phyloP scores from a whole-genome alignment of 306 rosid genomes.

The Medicago truncatula region DNA sequence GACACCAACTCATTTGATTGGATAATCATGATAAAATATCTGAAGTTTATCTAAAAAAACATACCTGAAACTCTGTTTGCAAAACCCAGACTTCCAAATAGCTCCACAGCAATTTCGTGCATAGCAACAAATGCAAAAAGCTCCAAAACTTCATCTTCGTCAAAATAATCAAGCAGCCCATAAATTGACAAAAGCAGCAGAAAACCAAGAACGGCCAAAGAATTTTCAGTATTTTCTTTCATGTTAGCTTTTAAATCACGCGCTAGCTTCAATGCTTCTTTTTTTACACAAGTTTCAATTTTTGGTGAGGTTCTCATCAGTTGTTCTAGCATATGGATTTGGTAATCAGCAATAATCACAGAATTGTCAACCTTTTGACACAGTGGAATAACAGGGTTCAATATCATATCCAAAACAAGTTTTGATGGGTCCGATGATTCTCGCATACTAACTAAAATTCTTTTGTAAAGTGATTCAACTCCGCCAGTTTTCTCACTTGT shows the following conservation, averaged over 20 bases:
- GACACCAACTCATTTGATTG: background rate
- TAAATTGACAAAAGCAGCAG: conserved; percentile 3
- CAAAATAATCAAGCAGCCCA: conserved; percentile 2
- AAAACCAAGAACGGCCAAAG: conserved; percentile 10
- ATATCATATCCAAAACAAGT: conserved; percentile 53
- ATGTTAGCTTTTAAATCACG: background rate
- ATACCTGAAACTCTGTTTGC: background rate
- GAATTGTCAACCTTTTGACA: conserved; percentile 29
- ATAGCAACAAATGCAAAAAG: conserved; percentile 3
- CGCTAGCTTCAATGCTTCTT: conserved; percentile 13
- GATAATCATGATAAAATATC: background rate
- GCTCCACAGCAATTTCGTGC: background rate
- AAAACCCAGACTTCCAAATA: background rate
- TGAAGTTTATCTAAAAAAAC: background rate
- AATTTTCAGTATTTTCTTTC: background rate
- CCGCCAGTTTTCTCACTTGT: background rate
- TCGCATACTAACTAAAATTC: background rate
- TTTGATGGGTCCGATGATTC: conserved; percentile 48
- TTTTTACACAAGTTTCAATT: conserved; percentile 1
- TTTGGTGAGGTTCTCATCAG: conserved; percentile 5
- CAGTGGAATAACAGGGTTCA: conserved; percentile 32
- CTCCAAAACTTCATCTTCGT: conserved; percentile 11
- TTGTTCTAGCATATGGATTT: conserved; percentile 27
- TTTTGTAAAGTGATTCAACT: background rate
- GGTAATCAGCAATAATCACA: conserved; percentile 29